phyloP scores from a whole-genome alignment of 2,329 filamentous ascomycete genomes.

The Epichloe festucae region DNA sequence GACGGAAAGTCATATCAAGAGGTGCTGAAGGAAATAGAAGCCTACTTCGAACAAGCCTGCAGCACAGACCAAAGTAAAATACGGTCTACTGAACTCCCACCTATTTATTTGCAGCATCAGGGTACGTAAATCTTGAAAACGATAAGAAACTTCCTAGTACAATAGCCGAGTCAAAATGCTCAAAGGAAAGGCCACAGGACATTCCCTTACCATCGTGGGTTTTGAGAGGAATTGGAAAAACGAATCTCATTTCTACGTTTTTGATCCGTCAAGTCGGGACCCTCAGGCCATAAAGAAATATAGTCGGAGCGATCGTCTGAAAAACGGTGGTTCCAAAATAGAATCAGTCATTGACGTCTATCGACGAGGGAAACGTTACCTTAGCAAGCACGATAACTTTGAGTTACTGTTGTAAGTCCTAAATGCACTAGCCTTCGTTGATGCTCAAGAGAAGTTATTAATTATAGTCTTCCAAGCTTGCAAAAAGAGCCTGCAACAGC shows the following conservation, averaged over 20 bases:
- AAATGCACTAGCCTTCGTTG: neutral
- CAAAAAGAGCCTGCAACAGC: neutral
- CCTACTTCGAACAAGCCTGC: slow-evolving; percentile 54
- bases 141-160: neutral
- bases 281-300: slow-evolving; percentile 49
- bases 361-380: slow-evolving; percentile 53
- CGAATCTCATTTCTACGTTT: slow-evolving; percentile 60
- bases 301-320: slow-evolving; percentile 32
- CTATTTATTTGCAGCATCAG: slow-evolving; percentile 81
- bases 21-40: slow-evolving; percentile 55
- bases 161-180: neutral
- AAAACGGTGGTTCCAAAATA: slow-evolving; percentile 24
- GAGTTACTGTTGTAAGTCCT: slow-evolving; percentile 59
- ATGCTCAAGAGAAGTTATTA: neutral
- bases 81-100: slow-evolving; percentile 58
- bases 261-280: slow-evolving; percentile 75
- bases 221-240: slow-evolving; percentile 58
- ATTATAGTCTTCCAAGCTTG: neutral
- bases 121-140: slow-evolving; percentile 28
- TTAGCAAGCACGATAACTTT: slow-evolving; percentile 62
- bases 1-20: slow-evolving; percentile 32
- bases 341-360: slow-evolving; percentile 53
- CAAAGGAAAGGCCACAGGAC: slow-evolving; percentile 34
- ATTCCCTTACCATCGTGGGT: slow-evolving; percentile 83
- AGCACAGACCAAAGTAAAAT: slow-evolving; percentile 43